These are phyloP conservation scores for Aureobasidium sp. DNA, from an alignment of 2,329 filamentous ascomycete genomes.

Conservation along the genomic window DNA sequence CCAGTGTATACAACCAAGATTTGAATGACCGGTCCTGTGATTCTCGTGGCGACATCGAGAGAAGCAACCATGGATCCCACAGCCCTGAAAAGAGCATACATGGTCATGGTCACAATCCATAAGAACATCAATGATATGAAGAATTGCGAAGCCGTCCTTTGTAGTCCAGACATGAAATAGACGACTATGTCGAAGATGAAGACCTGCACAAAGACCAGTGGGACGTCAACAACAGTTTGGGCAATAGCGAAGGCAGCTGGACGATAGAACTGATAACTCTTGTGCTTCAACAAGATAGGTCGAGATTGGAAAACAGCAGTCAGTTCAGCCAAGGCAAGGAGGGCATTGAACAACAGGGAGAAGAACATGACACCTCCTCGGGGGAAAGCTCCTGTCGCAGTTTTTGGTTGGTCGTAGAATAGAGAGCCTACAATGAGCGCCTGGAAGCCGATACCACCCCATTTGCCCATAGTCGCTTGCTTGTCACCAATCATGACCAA, in stretches of 20 bases:
- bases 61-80: constrained; percentile 16
- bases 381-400: constrained; percentile 64
- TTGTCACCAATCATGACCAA: constrained; percentile 80
- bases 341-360: constrained; percentile 76
- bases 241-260: constrained; percentile 78
- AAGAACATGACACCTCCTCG: constrained; percentile 78
- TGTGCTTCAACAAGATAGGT: constrained; percentile 75
- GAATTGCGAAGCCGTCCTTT: constrained; percentile 65
- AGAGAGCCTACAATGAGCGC: constrained; percentile 75
- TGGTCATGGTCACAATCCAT: constrained; percentile 45
- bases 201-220: constrained; percentile 58
- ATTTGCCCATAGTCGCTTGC: constrained; percentile 67
- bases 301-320: constrained; percentile 68
- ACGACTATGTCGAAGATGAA: constrained; percentile 67
- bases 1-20: constrained; percentile 17
- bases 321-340: constrained; percentile 75
- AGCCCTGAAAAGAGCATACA: constrained; percentile 36
- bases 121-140: constrained; percentile 71
- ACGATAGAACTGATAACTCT: constrained; percentile 73
- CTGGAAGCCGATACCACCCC: constrained; percentile 63
- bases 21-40: constrained; percentile 36
- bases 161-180: constrained; percentile 70
- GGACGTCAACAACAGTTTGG: constrained; percentile 69
- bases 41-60: constrained; percentile 29
- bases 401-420: constrained; percentile 62